These are phyloP conservation scores for Elaeis oleifera DNA, from an alignment of 202 grass and related monocot species.

Conservation along the genomic window DNA sequence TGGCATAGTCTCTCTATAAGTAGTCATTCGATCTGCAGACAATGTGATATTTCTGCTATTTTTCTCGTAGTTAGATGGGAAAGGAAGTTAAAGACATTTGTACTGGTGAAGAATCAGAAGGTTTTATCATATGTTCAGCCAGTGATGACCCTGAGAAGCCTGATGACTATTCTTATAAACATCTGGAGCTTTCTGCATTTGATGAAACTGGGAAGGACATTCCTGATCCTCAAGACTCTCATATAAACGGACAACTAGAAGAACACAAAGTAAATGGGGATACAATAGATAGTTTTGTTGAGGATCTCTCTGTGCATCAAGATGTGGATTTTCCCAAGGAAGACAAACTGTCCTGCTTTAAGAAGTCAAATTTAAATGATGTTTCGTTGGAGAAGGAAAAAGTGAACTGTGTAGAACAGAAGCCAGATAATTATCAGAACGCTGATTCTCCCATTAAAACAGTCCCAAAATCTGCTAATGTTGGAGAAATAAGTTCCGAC, in stretches of 20 bases:
- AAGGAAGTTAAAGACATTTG: too few relatives aligned
- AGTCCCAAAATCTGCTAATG: slow-evolving; percentile 13
- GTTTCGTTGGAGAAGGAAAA: slow-evolving; percentile 26
- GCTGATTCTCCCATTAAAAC: slow-evolving; percentile 34
- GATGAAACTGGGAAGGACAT: slow-evolving; percentile 9
- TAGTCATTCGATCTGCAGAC: too few relatives aligned
- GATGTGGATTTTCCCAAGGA: slow-evolving; percentile 3
- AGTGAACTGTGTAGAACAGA: slow-evolving; percentile 12
- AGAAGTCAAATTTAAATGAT: slow-evolving; percentile 12
- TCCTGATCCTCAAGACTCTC: slow-evolving; percentile 17
- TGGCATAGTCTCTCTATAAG: too few relatives aligned
- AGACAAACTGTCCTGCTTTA: background rate
- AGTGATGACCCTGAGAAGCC: background rate
- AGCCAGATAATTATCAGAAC: slow-evolving; percentile 26
- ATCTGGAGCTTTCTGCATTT: slow-evolving; percentile 18
- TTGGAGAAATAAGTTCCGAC: slow-evolving; percentile 24
- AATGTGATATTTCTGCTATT: too few relatives aligned
- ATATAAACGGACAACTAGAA: background rate
- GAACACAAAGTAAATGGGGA: too few relatives aligned
- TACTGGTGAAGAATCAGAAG: too few relatives aligned
- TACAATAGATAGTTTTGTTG: background rate
- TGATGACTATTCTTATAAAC: slow-evolving; percentile 12
- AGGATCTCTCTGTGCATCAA: slow-evolving; percentile 5
- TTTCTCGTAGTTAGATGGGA: too few relatives aligned
- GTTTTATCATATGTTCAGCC: too few relatives aligned